Evolutionary conservation across 495 filamentous ascomycete genomes (phyloP).

Genomic region (Tuber magnatum): DNA sequence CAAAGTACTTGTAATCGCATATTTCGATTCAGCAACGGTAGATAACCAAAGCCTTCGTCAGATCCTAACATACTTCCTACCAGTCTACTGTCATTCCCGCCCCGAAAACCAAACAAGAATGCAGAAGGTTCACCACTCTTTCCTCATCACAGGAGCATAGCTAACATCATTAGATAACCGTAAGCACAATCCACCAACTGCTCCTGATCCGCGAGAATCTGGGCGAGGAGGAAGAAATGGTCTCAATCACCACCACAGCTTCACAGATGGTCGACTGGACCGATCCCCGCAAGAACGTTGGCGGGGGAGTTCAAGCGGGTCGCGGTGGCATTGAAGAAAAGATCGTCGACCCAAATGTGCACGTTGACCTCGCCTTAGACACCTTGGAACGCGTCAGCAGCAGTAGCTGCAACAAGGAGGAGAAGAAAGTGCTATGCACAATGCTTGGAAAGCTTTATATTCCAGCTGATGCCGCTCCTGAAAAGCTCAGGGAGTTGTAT

Average conservation of each 20-base stretch:
- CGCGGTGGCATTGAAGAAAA: constrained; percentile 54
- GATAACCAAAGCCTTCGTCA: constrained; percentile 83
- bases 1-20: constrained; percentile 70
- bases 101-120: constrained; percentile 73
- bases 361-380: constrained; percentile 58
- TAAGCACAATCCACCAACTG: constrained; percentile 44
- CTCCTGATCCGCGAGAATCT: constrained; percentile 60
- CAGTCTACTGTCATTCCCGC: constrained; percentile 83
- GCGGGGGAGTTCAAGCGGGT: constrained; percentile 52
- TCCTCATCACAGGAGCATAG: constrained; percentile 55
- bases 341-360: constrained; percentile 58
- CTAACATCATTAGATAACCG: constrained; percentile 50
- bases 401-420: constrained; percentile 63
- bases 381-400: constrained; percentile 54
- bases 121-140: constrained; percentile 59
- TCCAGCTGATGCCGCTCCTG: constrained; percentile 51
- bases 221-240: constrained; percentile 74
- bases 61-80: constrained; percentile 87
- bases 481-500: constrained; percentile 49
- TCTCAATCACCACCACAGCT: constrained; percentile 63
- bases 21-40: constrained; percentile 80
- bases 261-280: constrained; percentile 92
- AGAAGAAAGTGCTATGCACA: constrained; percentile 70
- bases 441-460: constrained; percentile 80
- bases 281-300: constrained; percentile 75